These are phyloP conservation scores for Sergeia podlipaevii DNA, from an alignment of 208 protist genomes.

Conservation along the genomic window DNA sequence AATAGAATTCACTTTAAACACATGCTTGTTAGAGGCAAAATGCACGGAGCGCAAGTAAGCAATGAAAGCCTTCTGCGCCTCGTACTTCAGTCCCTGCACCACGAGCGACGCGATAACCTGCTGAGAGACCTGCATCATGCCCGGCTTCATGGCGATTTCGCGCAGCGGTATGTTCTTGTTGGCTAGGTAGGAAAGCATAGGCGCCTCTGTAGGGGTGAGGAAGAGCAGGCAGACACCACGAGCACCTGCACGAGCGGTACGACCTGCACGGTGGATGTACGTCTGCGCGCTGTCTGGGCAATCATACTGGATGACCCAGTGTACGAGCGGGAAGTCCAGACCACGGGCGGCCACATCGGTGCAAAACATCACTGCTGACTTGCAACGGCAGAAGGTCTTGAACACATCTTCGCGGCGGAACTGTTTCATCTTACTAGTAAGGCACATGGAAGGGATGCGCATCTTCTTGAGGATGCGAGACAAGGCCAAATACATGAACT, in stretches of 20 bases:
- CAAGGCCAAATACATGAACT: constrained; percentile 92
- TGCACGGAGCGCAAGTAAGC: constrained; percentile 96
- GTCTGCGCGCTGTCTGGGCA: constrained; percentile 97
- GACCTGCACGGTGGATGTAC: constrained; percentile 99
- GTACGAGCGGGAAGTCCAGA: constrained; percentile 97
- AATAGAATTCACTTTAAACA: constrained; percentile 93
- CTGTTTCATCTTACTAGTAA: constrained; percentile 94
- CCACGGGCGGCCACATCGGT: constrained; percentile 99
- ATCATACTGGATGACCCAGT: constrained; percentile 99
- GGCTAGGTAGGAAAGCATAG: constrained; percentile 88
- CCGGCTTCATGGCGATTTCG: constrained; percentile 79
- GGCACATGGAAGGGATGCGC: constrained; percentile 89
- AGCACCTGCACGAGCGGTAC: constrained; percentile 93
- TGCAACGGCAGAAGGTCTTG: constrained; percentile 86
- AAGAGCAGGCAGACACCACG: constrained; percentile 95
- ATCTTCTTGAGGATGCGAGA: constrained; percentile 90
- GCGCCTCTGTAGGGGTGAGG: constrained; percentile 96
- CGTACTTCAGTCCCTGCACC: constrained; percentile 95
- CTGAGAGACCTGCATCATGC: constrained; percentile 65
- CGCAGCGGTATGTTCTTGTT: constrained; percentile 82
- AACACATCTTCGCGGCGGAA: constrained; percentile 90
- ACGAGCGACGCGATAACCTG: constrained; percentile 91
- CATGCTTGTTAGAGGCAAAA: constrained; percentile 94
- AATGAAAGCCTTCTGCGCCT: constrained; percentile 98
- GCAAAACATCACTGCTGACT: constrained; percentile 94